Conservation (phyloP, 78 protist genomes). For the Trichosphaerium sp. region DNA sequence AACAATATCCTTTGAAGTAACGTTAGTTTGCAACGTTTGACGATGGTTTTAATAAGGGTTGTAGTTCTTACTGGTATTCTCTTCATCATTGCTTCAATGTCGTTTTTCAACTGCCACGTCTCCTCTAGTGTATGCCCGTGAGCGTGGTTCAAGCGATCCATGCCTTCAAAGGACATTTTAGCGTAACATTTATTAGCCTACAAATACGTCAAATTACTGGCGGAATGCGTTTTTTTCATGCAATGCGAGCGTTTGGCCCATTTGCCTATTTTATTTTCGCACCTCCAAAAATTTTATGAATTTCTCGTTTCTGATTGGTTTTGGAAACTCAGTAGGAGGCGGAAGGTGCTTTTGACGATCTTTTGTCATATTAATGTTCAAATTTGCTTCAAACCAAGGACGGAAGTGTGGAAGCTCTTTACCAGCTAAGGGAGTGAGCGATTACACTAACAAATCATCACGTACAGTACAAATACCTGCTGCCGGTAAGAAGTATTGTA, state of each 20-base stretch:
- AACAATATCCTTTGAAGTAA: no score
- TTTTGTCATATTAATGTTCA: not conserved
- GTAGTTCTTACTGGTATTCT: slow-evolving; percentile 21
- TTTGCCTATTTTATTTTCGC: not conserved
- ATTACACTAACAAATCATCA: no score
- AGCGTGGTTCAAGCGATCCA: slow-evolving; percentile 6
- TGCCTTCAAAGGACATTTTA: not conserved
- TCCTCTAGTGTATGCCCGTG: slow-evolving; percentile 8
- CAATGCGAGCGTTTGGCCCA: no score
- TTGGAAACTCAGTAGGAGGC: not conserved
- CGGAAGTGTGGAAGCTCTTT: slow-evolving; percentile 8
- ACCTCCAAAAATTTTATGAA: not conserved
- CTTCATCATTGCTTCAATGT: not conserved
- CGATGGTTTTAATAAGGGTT: slow-evolving; percentile 12
- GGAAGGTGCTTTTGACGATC: not conserved
- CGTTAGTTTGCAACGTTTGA: slow-evolving; percentile 12
- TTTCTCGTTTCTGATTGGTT: slow-evolving; percentile 4
- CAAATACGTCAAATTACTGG: no score
- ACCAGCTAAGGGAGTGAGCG: no score
- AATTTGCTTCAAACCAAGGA: slow-evolving; percentile 14
- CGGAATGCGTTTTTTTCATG: no score
- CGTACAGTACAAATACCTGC: slow-evolving; percentile 4
- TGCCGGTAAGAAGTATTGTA: slow-evolving; percentile 3
- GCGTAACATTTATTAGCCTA: no score
- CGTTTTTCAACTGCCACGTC: not conserved